phyloP scores from a whole-genome alignment of 2,329 filamentous ascomycete species.

The Ophiostoma australiae region DNA sequence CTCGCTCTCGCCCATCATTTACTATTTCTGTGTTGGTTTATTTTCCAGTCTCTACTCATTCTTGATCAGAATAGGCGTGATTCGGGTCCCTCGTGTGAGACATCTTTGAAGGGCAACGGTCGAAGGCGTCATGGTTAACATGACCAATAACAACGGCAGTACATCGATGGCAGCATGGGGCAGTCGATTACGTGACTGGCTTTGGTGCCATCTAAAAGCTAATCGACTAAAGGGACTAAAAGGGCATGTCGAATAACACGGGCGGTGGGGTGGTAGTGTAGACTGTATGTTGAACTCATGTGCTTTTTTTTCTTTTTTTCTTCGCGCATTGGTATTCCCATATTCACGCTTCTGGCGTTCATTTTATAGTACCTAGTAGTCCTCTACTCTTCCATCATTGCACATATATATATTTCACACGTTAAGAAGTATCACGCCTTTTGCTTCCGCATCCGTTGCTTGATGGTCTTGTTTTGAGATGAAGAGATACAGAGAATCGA shows the following conservation, averaged over 20 bases:
- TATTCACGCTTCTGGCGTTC: background rate
- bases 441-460: no score
- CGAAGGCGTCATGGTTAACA: slow-evolving; percentile 6
- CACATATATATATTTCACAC: background rate
- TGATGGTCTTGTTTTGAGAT: no score
- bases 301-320: background rate
- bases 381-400: no score
- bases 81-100: background rate
- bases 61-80: background rate
- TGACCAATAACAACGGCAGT: background rate
- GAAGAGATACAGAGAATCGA: background rate
- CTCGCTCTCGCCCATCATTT: background rate
- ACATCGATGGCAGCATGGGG: slow-evolving; percentile 7
- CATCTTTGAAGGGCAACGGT: background rate
- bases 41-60: background rate
- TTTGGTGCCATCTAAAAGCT: background rate
- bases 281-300: background rate
- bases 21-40: background rate
- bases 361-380: background rate
- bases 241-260: slow-evolving; percentile 1
- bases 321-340: background rate
- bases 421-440: no score
- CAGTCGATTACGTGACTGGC: slow-evolving; percentile 5
- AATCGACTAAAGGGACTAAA: no score
- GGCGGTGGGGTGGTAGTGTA: background rate